Evolutionary conservation across 768 basidiomycete species (phyloP), one percentile per base, ranked within the genome.

Genomic region (Mycena filopes): DNA sequence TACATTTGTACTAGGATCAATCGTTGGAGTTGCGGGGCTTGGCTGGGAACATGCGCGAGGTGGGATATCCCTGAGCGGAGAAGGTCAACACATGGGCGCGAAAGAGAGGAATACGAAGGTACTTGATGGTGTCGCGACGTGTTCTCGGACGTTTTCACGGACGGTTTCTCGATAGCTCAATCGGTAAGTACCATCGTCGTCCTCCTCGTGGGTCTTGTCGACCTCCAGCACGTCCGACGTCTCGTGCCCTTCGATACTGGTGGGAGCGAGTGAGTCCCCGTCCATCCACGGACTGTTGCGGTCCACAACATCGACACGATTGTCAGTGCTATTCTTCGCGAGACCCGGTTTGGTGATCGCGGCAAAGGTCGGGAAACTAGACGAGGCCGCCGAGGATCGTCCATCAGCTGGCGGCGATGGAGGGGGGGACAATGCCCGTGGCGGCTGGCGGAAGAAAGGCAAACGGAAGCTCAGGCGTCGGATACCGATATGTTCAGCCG

Each of bases 291-390:
- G 41, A n/a, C 38, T 20, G 15, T 29, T 23, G 40, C 20, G 23
- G 42, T 53, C 55, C 10, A 33, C 16, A 26, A 65, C 26, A 16
- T 50, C 55, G 7, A 11, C 31, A 36, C 5, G 18, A 11, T n/a
- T 28, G 8, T 23, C 25, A 23, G 25, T 25, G 23, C 5, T 20
- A 9, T 60, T 51, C 9, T 11, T n/a, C 16, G 51, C 63, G 25
- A 9, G 38, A n/a, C 36, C n/a, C 8, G 45, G 50, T 25, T 59
- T 47, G 45, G 43, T 40, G 18, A 62, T 20, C 29, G 66, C 50
- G 21, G 66, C 60, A 38, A 67, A 67, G 8, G 66, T 67, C 11
- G 66, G 66, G 50, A 67, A 67, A 15, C 43, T 67, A 18, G 56
- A 57, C 31, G 66, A 62, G 36, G 55, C 66, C 1, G 46, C 31